A percentile compares a stretch with the other conserved stretches of the same genome.
Conservation (phyloP, 805 yeast genomes). For the Saccharomycopsis sp. region DNA sequence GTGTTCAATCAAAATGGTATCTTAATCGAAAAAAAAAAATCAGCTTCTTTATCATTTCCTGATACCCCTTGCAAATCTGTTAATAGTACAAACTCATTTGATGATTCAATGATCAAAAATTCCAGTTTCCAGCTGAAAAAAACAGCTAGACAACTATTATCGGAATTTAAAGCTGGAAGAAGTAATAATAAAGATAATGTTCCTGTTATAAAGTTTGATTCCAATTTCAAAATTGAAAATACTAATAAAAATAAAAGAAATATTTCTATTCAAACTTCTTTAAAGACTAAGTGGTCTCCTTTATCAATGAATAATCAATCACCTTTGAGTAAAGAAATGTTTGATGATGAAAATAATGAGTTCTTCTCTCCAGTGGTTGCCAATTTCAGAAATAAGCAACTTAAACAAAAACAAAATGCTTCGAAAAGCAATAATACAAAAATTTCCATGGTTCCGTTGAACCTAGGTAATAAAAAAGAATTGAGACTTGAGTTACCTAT, state of each 20-base stretch:
- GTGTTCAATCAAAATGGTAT: conserved; percentile 15
- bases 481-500: neutral
- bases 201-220: neutral
- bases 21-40: conserved; percentile 9
- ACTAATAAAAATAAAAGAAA: neutral
- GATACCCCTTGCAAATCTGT: conserved; percentile 17
- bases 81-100: conserved; percentile 1
- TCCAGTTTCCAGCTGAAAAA: neutral
- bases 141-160: conserved; percentile 7
- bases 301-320: neutral
- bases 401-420: no score
- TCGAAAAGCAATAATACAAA: no score
- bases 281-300: neutral
- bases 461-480: neutral
- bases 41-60: conserved; percentile 9
- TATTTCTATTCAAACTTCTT: neutral
- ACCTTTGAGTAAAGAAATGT: conserved; percentile 2
- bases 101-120: neutral
- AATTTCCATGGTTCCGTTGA: no score
- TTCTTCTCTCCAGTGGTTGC: conserved; percentile 6
- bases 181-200: neutral
- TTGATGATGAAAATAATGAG: neutral
- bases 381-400: neutral
- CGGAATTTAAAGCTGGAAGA: conserved; percentile 6
- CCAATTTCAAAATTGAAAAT: neutral